These are phyloP conservation scores for Gliomastix tumulicola DNA, from an alignment of 2,329 filamentous ascomycete genomes.

Conservation along the genomic window DNA sequence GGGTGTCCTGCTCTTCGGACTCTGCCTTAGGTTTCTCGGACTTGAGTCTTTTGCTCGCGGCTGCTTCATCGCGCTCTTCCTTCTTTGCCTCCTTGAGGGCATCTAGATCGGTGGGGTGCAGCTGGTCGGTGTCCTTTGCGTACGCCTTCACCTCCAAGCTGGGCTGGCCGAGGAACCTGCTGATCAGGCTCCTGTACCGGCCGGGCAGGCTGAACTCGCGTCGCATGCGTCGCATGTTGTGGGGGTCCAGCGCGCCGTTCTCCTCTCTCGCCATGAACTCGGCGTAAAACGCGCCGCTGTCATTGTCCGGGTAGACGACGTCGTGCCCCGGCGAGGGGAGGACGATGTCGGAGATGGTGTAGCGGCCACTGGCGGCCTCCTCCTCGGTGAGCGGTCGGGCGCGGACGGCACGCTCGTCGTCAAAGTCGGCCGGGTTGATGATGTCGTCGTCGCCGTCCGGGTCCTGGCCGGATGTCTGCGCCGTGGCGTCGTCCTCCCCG, in stretches of 20 bases:
- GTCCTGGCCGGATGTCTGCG: slow-evolving; percentile 48
- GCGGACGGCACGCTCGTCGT: slow-evolving; percentile 35
- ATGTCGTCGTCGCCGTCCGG: slow-evolving; percentile 44
- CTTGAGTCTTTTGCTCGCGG: slow-evolving; percentile 12
- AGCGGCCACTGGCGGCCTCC: slow-evolving; percentile 72
- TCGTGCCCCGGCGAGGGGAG: slow-evolving; percentile 90
- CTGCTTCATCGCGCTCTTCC: slow-evolving; percentile 6
- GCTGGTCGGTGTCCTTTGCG: slow-evolving; percentile 65
- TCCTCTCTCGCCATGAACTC: slow-evolving; percentile 76
- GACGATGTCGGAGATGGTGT: slow-evolving; percentile 80
- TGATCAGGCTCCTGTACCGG: slow-evolving; percentile 78
- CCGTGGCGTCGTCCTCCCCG: slow-evolving; percentile 30
- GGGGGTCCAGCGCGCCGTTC: slow-evolving; percentile 74
- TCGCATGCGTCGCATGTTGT: slow-evolving; percentile 78
- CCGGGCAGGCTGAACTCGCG: slow-evolving; percentile 86
- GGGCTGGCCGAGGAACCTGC: slow-evolving; percentile 55
- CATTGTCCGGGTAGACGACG: slow-evolving; percentile 77
- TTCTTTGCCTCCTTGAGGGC: slow-evolving; percentile 39
- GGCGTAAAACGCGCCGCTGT: slow-evolving; percentile 75
- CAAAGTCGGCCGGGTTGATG: slow-evolving; percentile 28
- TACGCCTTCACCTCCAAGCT: slow-evolving; percentile 67
- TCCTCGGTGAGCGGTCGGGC: slow-evolving; percentile 68
- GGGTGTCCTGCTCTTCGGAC: slow-evolving; percentile 4
- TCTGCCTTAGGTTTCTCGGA: slow-evolving; percentile 3
- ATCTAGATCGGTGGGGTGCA: slow-evolving; percentile 84